Evolutionary conservation across 371 early-diverging fungal genomes (phyloP).

Genomic region (Blakeslea trispora): DNA sequence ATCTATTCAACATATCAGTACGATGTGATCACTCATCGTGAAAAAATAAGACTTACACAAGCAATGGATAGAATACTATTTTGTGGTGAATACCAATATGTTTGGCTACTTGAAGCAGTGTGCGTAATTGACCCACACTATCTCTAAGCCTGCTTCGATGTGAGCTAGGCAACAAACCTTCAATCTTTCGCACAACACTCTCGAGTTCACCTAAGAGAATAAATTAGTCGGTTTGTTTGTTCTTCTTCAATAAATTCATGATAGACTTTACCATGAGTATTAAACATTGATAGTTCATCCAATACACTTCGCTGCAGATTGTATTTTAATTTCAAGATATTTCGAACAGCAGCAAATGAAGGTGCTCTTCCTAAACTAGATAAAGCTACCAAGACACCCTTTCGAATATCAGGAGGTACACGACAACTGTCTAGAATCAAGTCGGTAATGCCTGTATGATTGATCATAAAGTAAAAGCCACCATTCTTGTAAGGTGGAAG

Average conservation of each 20-base stretch:
- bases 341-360: slow-evolving; percentile 65
- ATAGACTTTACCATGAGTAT: slow-evolving; percentile 57
- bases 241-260: too few species aligned
- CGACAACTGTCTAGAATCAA: slow-evolving; percentile 67
- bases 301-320: slow-evolving; percentile 62
- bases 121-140: slow-evolving; percentile 50
- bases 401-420: slow-evolving; percentile 57
- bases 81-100: slow-evolving; percentile 66
- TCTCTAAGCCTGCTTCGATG: slow-evolving; percentile 53
- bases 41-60: slow-evolving; percentile 55
- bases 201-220: slow-evolving; percentile 63
- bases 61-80: slow-evolving; percentile 67
- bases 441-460: slow-evolving; percentile 61
- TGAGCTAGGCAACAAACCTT: slow-evolving; percentile 58
- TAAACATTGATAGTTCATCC: slow-evolving; percentile 69
- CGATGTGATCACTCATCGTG: too few species aligned
- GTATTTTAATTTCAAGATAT: slow-evolving; percentile 60
- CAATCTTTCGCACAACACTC: slow-evolving; percentile 50
- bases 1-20: slow-evolving; percentile 50
- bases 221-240: too few species aligned
- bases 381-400: slow-evolving; percentile 59
- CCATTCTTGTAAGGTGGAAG: slow-evolving; percentile 69
- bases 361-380: slow-evolving; percentile 60
- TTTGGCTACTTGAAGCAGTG: slow-evolving; percentile 50
- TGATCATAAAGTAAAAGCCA: slow-evolving; percentile 59